Conservation (phyloP, 1,284 basidiomycete genomes). For the Heterobasidion occidentale region DNA sequence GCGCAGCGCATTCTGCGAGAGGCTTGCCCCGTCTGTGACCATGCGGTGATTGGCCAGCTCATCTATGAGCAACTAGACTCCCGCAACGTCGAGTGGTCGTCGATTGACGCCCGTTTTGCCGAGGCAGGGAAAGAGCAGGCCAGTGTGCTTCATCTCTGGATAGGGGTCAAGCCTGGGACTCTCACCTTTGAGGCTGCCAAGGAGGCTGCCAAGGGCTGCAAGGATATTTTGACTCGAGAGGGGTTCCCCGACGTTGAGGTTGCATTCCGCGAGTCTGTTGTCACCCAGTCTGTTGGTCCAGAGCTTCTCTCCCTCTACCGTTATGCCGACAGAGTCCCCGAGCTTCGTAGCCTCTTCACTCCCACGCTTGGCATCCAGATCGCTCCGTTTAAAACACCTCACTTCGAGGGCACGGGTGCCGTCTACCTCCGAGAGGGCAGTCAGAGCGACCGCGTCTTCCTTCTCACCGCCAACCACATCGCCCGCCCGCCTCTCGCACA, state of each 20-base stretch:
- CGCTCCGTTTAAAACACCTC: conserved; percentile 16
- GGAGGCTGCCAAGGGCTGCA: conserved; percentile 11
- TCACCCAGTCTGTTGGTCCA: conserved; percentile 12
- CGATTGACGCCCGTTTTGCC: conserved; percentile 18
- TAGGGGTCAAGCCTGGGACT: conserved; percentile 17
- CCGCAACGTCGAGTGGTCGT: conserved; percentile 14
- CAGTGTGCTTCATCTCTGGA: conserved; percentile 13
- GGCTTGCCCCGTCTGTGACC: conserved; percentile 21
- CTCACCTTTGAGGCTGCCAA: conserved; percentile 16
- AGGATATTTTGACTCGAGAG: conserved; percentile 14
- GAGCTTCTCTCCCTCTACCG: conserved; percentile 19
- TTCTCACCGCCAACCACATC: conserved; percentile 22
- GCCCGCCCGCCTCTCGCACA: conserved; percentile 15
- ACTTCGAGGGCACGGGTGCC: conserved; percentile 22
- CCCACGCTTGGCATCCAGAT: conserved; percentile 23
- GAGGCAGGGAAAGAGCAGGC: conserved; percentile 13
- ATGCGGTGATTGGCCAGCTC: conserved; percentile 14
- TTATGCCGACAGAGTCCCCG: conserved; percentile 4
- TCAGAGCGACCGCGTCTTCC: conserved; percentile 15
- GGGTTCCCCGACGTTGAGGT: conserved; percentile 12
- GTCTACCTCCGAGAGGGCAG: conserved; percentile 18
- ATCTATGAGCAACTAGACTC: conserved; percentile 18
- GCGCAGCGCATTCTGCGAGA: conserved; percentile 20
- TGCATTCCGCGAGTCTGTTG: conserved; percentile 10
- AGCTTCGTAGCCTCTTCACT: conserved; percentile 21